Percentiles rank a stretch among this genome's conserved stretches.
phyloP scores from a whole-genome alignment of 805 yeast genomes.

The Yarrowia deformans region DNA sequence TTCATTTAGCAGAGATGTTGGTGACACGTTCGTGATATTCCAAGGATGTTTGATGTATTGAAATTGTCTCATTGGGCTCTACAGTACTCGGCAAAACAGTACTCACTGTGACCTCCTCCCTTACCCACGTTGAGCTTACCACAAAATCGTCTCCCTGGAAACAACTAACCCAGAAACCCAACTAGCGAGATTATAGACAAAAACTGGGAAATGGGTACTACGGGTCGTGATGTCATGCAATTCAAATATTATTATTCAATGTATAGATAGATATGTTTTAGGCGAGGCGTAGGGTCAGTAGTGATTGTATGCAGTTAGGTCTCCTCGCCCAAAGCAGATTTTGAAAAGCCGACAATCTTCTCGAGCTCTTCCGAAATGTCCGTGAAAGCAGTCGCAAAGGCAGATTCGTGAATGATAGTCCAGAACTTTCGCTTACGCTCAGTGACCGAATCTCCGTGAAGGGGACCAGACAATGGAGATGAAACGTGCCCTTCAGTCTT shows the following conservation, averaged over 20 bases:
- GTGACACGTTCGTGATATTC: no score
- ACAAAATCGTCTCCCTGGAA: not conserved
- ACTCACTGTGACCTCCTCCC: not conserved
- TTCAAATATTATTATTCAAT: slow-evolving; percentile 33
- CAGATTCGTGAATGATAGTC: slow-evolving; percentile 59
- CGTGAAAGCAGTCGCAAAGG: slow-evolving; percentile 59
- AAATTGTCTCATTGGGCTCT: not conserved
- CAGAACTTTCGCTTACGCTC: slow-evolving; percentile 50
- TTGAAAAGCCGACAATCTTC: slow-evolving; percentile 51
- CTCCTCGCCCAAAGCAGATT: slow-evolving; percentile 58
- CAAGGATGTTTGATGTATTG: no score
- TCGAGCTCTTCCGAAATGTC: slow-evolving; percentile 56
- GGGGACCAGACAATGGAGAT: not conserved
- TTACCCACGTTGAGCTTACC: not conserved
- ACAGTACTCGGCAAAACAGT: no score
- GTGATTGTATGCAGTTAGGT: not conserved
- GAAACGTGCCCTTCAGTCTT: not conserved
- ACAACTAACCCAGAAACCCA: slow-evolving; percentile 14
- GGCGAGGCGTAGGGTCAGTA: not conserved
- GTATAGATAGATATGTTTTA: slow-evolving; percentile 20
- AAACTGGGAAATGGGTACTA: slow-evolving; percentile 1
- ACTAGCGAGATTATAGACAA: slow-evolving; percentile 12
- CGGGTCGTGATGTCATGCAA: slow-evolving; percentile 21
- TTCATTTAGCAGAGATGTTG: not conserved
- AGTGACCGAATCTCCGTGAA: slow-evolving; percentile 9